Conservation (phyloP, 2,329 filamentous ascomycete species). For the Aspergillus sp. region DNA sequence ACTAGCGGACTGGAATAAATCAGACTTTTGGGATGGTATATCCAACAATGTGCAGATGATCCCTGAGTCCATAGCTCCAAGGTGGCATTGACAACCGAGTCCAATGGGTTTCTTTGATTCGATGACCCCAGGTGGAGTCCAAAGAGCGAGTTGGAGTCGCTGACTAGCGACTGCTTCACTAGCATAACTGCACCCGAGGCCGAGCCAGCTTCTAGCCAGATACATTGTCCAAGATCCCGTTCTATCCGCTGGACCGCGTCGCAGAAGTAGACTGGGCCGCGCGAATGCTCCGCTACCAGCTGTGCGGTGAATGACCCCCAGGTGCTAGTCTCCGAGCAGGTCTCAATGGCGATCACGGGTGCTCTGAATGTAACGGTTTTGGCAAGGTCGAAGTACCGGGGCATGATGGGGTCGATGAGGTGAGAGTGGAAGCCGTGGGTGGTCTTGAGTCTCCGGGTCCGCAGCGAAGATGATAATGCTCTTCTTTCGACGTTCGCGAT, state of each 20-base stretch:
- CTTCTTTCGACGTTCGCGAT: slow-evolving; percentile 32
- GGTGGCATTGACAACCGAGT: slow-evolving; percentile 32
- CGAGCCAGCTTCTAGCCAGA: slow-evolving; percentile 52
- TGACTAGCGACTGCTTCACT: slow-evolving; percentile 21
- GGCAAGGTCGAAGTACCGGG: slow-evolving; percentile 31
- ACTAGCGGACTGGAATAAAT: not conserved
- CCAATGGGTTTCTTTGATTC: slow-evolving; percentile 5
- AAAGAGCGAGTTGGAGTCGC: not conserved
- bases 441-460: slow-evolving; percentile 47
- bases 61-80: not conserved
- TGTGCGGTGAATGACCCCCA: slow-evolving; percentile 5
- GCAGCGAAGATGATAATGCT: slow-evolving; percentile 13
- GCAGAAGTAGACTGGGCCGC: slow-evolving; percentile 54
- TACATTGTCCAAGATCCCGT: slow-evolving; percentile 27
- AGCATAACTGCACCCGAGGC: slow-evolving; percentile 31
- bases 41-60: not conserved
- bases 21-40: not conserved
- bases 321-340: slow-evolving; percentile 14
- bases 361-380: slow-evolving; percentile 35
- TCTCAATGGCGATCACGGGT: slow-evolving; percentile 35
- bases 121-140: not conserved
- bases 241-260: slow-evolving; percentile 49
- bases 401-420: slow-evolving; percentile 44
- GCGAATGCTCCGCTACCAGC: slow-evolving; percentile 48
- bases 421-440: slow-evolving; percentile 55